Evolutionary conservation across 2,329 filamentous ascomycete species (phyloP).

Genomic region (Alternaria sp.): DNA sequence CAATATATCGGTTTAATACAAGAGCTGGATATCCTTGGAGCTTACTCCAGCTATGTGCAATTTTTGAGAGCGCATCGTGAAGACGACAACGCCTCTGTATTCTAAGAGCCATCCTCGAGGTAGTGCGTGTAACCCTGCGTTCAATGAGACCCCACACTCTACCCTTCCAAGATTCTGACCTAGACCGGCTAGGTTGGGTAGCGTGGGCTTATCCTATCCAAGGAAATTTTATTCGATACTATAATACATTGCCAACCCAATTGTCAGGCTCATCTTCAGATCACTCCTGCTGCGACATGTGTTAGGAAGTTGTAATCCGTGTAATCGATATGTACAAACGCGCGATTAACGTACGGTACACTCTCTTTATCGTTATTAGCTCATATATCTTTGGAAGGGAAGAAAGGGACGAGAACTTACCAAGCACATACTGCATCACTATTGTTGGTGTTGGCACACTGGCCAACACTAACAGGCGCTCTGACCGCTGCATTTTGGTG

Average conservation of each 20-base stretch:
- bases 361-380: conserved; percentile 60
- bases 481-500: too few species aligned
- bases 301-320: conserved; percentile 59
- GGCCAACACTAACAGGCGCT: too few species aligned
- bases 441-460: too few species aligned
- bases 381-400: accelerated
- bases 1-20: too few species aligned
- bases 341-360: conserved; percentile 74
- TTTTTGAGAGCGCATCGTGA: not conserved
- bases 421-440: conserved; percentile 78
- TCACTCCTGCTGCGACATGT: conserved; percentile 59
- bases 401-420: conserved; percentile 27
- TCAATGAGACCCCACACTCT: conserved; percentile 1
- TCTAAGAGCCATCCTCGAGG: not conserved
- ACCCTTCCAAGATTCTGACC: not conserved
- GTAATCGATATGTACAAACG: conserved; percentile 64
- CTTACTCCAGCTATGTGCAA: not conserved
- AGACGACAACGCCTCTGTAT: not conserved
- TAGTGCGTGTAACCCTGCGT: not conserved
- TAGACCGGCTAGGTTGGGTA: not conserved
- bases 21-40: not conserved
- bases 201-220: not conserved
- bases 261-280: not conserved
- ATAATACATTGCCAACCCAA: not conserved
- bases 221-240: not conserved